These are phyloP conservation scores for Silene noctiflora DNA, from an alignment of 179 eudicot species.

Conservation along the genomic window DNA sequence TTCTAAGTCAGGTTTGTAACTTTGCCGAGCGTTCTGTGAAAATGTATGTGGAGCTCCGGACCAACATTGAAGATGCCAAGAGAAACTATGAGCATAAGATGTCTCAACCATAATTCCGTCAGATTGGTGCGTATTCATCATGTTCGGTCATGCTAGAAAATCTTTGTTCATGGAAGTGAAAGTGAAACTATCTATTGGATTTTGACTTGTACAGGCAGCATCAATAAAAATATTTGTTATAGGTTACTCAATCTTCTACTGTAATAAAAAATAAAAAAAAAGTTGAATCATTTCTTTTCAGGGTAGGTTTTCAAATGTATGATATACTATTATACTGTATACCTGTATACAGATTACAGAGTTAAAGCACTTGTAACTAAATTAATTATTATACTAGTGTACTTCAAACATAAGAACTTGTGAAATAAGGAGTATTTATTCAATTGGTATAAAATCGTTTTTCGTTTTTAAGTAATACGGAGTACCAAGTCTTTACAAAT, in stretches of 20 bases:
- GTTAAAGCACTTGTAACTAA: no score
- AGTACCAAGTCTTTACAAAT: no score
- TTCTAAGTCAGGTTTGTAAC: constrained; percentile 46
- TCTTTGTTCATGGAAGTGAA: no score
- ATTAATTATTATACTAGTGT: no score
- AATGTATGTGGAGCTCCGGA: constrained; percentile 56
- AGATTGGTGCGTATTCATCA: constrained; percentile 2
- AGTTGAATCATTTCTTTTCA: neutral
- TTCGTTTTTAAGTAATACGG: no score
- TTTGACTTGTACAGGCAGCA: neutral
- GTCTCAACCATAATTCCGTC: constrained; percentile 34
- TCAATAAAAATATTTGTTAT: constrained; percentile 4
- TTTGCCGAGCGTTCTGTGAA: constrained; percentile 57
- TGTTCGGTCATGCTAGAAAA: no score
- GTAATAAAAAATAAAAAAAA: neutral
- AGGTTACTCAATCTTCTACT: neutral
- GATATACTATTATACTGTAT: constrained; percentile 1
- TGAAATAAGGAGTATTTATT: no score
- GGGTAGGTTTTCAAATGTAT: neutral
- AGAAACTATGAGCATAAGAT: constrained; percentile 40
- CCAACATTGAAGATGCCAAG: constrained; percentile 53
- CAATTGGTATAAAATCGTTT: no score
- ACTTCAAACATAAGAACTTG: no score
- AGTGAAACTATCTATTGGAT: neutral
- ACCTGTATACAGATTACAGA: no score